phyloP scores from a whole-genome alignment of 768 basidiomycete species.

The Boletus rubroflammeus region DNA sequence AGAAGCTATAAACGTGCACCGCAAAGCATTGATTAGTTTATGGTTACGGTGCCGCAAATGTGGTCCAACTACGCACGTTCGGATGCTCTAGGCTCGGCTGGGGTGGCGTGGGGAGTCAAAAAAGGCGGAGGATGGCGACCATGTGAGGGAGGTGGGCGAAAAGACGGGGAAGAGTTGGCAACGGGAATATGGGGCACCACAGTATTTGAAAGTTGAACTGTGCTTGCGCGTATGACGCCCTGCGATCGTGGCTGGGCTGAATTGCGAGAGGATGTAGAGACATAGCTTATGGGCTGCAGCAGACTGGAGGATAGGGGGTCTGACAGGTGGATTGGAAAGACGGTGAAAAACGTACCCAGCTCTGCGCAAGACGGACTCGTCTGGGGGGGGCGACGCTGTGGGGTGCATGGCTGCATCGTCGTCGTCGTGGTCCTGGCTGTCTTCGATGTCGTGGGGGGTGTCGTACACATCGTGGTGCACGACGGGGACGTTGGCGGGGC shows the following conservation, averaged over 20 bases:
- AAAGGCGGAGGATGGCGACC: neutral
- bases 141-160: neutral
- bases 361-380: conserved; percentile 45
- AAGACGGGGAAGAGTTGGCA: neutral
- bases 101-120: conserved; percentile 14
- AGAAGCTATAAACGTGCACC: conserved; percentile 25
- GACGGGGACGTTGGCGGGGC: neutral
- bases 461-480: neutral
- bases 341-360: conserved; percentile 45
- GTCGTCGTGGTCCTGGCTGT: neutral
- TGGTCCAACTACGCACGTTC: conserved; percentile 23
- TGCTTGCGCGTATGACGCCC: conserved; percentile 60
- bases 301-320: conserved; percentile 37
- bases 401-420: conserved; percentile 14
- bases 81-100: conserved; percentile 16
- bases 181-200: conserved; percentile 25
- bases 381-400: conserved; percentile 26
- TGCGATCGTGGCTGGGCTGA: conserved; percentile 46
- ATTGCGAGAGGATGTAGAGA: conserved; percentile 24
- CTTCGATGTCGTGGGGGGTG: neutral
- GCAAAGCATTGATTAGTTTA: conserved; percentile 6
- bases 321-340: neutral
- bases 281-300: conserved; percentile 52
- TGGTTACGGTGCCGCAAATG: conserved; percentile 6
- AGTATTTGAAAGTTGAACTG: conserved; percentile 60